phyloP scores from a whole-genome alignment of 805 yeast genomes.

The Wickerhamomyces canadensis region DNA sequence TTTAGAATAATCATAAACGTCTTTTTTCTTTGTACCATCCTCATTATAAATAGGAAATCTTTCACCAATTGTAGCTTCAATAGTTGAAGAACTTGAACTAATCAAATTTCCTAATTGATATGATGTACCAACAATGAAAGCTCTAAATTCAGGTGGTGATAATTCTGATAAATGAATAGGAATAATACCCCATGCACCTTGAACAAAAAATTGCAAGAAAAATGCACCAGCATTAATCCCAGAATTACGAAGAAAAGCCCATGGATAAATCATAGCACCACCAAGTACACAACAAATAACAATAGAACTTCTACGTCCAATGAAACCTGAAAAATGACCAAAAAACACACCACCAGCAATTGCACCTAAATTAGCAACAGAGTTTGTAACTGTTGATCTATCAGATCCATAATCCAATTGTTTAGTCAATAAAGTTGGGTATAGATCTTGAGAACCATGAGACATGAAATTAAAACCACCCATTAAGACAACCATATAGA shows the following conservation, averaged over 20 bases:
- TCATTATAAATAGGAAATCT: slow-evolving; percentile 32
- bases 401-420: slow-evolving; percentile 39
- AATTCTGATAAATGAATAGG: slow-evolving; percentile 60
- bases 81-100: slow-evolving; percentile 64
- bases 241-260: slow-evolving; percentile 44
- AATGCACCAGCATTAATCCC: slow-evolving; percentile 56
- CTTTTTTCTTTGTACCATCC: slow-evolving; percentile 12
- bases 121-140: slow-evolving; percentile 57
- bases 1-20: slow-evolving; percentile 45
- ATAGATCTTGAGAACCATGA: slow-evolving; percentile 61
- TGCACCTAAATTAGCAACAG: slow-evolving; percentile 56
- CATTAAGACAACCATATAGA: slow-evolving; percentile 55
- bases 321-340: slow-evolving; percentile 49
- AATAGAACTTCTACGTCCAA: slow-evolving; percentile 51
- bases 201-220: slow-evolving; percentile 57
- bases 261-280: slow-evolving; percentile 59
- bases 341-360: slow-evolving; percentile 48
- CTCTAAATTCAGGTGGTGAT: slow-evolving; percentile 56
- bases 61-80: slow-evolving; percentile 58
- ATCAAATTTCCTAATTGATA: slow-evolving; percentile 68
- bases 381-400: slow-evolving; percentile 48
- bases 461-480: slow-evolving; percentile 59
- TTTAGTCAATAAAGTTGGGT: slow-evolving; percentile 46
- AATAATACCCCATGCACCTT: slow-evolving; percentile 66
- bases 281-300: slow-evolving; percentile 48